A percentile compares a stretch with the other conserved stretches of the same genome.
Conservation (phyloP, 2,329 filamentous ascomycete genomes). For the Aspergillus felis region DNA sequence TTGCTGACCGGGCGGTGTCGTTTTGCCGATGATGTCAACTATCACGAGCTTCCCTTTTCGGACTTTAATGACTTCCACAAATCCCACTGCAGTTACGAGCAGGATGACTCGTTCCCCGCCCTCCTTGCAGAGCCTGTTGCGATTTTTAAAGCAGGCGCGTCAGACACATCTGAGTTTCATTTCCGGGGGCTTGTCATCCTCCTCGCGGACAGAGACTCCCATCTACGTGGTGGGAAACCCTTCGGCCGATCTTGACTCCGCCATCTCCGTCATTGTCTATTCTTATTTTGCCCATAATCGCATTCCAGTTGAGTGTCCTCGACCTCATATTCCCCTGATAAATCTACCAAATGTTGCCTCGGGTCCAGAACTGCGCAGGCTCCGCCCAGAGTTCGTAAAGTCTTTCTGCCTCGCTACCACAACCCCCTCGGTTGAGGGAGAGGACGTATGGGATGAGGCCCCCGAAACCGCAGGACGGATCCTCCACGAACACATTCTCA, state of each 20-base stretch:
- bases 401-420: conserved; percentile 50
- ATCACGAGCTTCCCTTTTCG: conserved; percentile 1
- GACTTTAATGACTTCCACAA: not conserved
- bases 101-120: conserved; percentile 7
- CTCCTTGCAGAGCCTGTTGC: conserved; percentile 21
- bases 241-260: conserved; percentile 59
- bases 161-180: conserved; percentile 27
- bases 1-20: not conserved
- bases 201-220: conserved; percentile 17
- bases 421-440: conserved; percentile 11
- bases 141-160: conserved; percentile 35
- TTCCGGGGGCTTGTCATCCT: conserved; percentile 10
- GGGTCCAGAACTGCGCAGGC: conserved; percentile 46
- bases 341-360: conserved; percentile 50
- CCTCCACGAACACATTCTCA: conserved; percentile 36
- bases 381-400: conserved; percentile 58
- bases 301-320: conserved; percentile 34
- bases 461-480: conserved; percentile 21
- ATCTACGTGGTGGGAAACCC: conserved; percentile 44
- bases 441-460: conserved; percentile 22
- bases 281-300: conserved; percentile 53
- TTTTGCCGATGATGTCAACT: conserved; percentile 6
- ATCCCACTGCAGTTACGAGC: conserved; percentile 16
- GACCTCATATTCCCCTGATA: conserved; percentile 54
- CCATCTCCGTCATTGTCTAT: conserved; percentile 58